Conservation (phyloP, 345 rosid species). For the Toxicodendron radicans region DNA sequence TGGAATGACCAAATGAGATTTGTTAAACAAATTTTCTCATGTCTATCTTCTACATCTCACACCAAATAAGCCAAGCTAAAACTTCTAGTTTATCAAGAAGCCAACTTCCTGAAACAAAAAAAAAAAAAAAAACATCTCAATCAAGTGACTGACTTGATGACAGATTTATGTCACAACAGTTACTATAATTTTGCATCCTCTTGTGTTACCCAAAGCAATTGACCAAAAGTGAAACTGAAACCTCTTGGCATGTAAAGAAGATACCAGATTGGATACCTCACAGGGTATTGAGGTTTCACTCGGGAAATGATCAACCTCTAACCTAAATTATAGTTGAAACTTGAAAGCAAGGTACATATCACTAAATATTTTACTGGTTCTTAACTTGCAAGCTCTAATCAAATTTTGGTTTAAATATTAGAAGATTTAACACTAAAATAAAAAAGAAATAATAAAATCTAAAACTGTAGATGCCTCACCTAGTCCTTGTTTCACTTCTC, state of each 20-base stretch:
- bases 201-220: not conserved
- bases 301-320: not conserved
- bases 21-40: no score
- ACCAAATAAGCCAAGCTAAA: no score
- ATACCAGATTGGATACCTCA: not conserved
- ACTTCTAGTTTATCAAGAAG: no score
- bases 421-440: not conserved
- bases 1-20: no score
- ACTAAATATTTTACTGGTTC: not conserved
- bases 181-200: not conserved
- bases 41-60: no score
- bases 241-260: not conserved
- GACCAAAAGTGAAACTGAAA: not conserved
- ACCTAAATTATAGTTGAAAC: conserved; percentile 8
- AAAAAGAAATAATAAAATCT: not conserved
- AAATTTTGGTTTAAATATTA: not conserved
- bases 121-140: no score
- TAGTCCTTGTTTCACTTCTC: conserved; percentile 31
- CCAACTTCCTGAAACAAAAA: no score
- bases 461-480: conserved; percentile 31
- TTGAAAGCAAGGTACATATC: not conserved
- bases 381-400: not conserved
- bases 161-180: no score
- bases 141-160: no score
- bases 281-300: not conserved